These are phyloP conservation scores for Mesotaenium endlicherianum DNA, from an alignment of 139 green algal species.

Conservation along the genomic window DNA sequence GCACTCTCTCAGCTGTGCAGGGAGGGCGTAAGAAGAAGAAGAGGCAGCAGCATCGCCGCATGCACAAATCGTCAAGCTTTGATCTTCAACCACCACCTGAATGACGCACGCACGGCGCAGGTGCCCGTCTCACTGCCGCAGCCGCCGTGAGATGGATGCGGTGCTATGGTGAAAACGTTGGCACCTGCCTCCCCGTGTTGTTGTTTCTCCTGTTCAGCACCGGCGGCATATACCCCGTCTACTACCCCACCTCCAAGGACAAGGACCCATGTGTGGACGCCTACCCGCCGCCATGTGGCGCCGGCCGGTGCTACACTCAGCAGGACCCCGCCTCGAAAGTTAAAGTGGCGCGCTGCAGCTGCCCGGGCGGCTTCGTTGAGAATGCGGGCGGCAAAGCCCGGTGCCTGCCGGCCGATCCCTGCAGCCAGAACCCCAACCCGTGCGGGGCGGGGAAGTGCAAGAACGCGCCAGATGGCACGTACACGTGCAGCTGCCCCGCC, in stretches of 20 bases:
- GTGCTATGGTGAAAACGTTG: too few species aligned
- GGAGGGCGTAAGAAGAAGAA: too few species aligned
- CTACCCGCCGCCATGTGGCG: not conserved
- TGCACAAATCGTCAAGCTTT: too few species aligned
- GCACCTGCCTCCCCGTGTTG: too few species aligned
- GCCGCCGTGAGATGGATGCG: too few species aligned
- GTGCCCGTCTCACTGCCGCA: too few species aligned
- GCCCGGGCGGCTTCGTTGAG: not conserved
- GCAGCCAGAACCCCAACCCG: slow-evolving; percentile 4
- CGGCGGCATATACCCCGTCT: not conserved
- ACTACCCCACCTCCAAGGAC: not conserved
- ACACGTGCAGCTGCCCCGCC: slow-evolving; percentile 5
- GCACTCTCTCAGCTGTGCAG: too few species aligned
- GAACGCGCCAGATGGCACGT: slow-evolving; percentile 22
- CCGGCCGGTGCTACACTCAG: not conserved
- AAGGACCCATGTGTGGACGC: not conserved
- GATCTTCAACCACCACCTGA: too few species aligned
- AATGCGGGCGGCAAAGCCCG: too few species aligned
- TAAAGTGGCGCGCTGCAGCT: not conserved
- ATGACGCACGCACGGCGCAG: too few species aligned
- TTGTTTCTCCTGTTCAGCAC: not conserved
- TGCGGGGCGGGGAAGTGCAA: slow-evolving; percentile 15
- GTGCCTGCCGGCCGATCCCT: not conserved
- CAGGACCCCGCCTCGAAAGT: not conserved
- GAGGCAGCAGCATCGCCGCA: too few species aligned